phyloP scores from a whole-genome alignment of 2,329 filamentous ascomycete species.

The Penicillium concentricum region DNA sequence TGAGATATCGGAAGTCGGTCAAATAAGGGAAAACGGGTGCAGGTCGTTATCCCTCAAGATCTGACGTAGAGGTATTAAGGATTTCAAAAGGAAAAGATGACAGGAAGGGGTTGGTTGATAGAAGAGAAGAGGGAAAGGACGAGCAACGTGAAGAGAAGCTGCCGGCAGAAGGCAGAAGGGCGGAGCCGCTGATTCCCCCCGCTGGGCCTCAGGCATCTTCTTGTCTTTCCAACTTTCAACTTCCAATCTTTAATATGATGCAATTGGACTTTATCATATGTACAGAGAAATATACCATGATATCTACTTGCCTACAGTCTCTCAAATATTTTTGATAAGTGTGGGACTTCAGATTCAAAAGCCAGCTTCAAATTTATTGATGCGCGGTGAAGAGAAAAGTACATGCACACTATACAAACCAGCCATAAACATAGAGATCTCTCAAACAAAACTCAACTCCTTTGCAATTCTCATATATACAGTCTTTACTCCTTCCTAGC shows the following conservation, averaged over 20 bases:
- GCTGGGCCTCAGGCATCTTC: constrained; percentile 19
- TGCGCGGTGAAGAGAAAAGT: not conserved
- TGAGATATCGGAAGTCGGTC: constrained; percentile 27
- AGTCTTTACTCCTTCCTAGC: not conserved
- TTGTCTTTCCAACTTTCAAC: not conserved
- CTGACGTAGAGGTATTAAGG: constrained; percentile 23
- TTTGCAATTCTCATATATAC: not conserved
- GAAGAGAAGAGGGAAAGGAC: constrained; percentile 14
- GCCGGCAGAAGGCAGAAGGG: constrained; percentile 17
- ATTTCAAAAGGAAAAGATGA: constrained; percentile 8
- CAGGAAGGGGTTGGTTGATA: constrained; percentile 9
- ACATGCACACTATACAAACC: not conserved
- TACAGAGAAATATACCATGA: not conserved
- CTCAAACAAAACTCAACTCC: not conserved
- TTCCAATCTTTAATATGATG: not conserved
- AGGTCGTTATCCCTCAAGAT: constrained; percentile 34
- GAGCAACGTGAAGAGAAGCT: constrained; percentile 18
- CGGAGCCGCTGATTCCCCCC: constrained; percentile 20
- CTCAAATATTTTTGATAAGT: not conserved
- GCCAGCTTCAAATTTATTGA: not conserved
- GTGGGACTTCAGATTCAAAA: not conserved
- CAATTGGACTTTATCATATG: not conserved
- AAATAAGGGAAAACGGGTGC: constrained; percentile 41
- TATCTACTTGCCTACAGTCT: not conserved
- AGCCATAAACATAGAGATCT: not conserved